Base-by-base conservation (phyloP, 2,329 filamentous ascomycete genomes). In the Pseudocercospora macadamiae region DNA sequence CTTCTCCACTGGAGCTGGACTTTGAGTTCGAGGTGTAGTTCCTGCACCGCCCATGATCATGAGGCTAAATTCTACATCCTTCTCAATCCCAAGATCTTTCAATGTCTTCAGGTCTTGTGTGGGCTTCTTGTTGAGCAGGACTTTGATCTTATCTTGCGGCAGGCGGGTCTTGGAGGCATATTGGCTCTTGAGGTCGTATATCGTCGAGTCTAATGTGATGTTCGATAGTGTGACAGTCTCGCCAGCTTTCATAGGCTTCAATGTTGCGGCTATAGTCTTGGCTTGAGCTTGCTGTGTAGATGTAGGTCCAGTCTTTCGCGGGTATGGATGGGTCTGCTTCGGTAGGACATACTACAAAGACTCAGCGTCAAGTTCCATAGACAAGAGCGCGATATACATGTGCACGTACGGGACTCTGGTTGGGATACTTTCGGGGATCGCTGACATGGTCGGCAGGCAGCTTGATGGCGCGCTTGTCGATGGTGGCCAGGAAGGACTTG, bases 371-470 rank as follows among this genome's bases (percentile, higher is more conserved):
- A 14, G n/a, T n/a, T 16, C 14, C 18, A 23, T 5, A 10, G 3
- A 23, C 4, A 14, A n/a, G n/a, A n/a, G n/a, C n/a, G n/a, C n/a
- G n/a, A n/a, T n/a, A 39, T 42, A 18, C 9, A 5, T n/a, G 47
- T 8, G 45, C 5, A 74, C 87, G 26, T 84, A 97, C 93, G 14
- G 92, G 89, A 65, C 86, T 82, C 62, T 89, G 86, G 23, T 89
- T 80, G 21, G 90, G 89, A 73, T 93, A 93, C 66, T 83, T 86
- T 69, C 87, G 87, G 51, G 91, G 86, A 72, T 97, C 91, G 76
- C 93, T 90, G 75, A 96, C 87, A 85, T 97, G 89, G 75, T 97
- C 91, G 64, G 90, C 81, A n/a, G 89, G 86, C 64, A 97, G 84
- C 80, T 93, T 96, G 68, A 87, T 76, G 6, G 92, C 89, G 51